Evolutionary conservation across 495 filamentous ascomycete genomes (phyloP), one percentile per base, ranked within the genome.

Genomic region (Aspergillus asperescens): DNA sequence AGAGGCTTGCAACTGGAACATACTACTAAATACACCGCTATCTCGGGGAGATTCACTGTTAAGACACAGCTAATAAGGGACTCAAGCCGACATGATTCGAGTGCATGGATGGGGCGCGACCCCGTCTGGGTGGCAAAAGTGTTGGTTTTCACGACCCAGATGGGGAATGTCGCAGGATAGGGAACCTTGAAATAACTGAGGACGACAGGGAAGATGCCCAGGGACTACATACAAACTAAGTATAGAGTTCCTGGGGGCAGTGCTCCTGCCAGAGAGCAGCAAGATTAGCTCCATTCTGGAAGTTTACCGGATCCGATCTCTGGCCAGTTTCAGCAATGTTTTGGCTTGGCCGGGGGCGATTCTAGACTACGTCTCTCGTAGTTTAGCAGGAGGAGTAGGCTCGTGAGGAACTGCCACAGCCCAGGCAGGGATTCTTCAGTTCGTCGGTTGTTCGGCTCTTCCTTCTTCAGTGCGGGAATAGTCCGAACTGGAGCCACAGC

Each of bases 221-320:
- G 8, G 8, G 35, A 38, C 18, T 38, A 38, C 18, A 16, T 16
- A 38, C 12, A 38, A 16, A n/a, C n/a, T n/a, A n/a, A n/a, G n/a
- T n/a, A n/a, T n/a, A n/a, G n/a, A n/a, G n/a, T n/a, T n/a, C n/a
- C n/a, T n/a, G n/a, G n/a, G n/a, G n/a, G n/a, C n/a, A n/a, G n/a
- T n/a, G n/a, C n/a, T n/a, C n/a, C n/a, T n/a, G n/a, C n/a, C n/a
- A n/a, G n/a, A n/a, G n/a, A n/a, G n/a, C n/a, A n/a, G n/a, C n/a
- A 35, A 29, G 44, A 32, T n/a, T 55, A 52, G 56, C 48, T 34
- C 27, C 42, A 32, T 55, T 55, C 57, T 59, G 57, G 57, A 56
- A 59, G 52, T 52, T 48, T 52, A 49, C 52, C 50, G 19, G 38
- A 48, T 38, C 34, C 16, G 52, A 58, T 20, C 40, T 52, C 19